phyloP scores from a whole-genome alignment of 2,329 filamentous ascomycete species.

The Colletotrichum lini region DNA sequence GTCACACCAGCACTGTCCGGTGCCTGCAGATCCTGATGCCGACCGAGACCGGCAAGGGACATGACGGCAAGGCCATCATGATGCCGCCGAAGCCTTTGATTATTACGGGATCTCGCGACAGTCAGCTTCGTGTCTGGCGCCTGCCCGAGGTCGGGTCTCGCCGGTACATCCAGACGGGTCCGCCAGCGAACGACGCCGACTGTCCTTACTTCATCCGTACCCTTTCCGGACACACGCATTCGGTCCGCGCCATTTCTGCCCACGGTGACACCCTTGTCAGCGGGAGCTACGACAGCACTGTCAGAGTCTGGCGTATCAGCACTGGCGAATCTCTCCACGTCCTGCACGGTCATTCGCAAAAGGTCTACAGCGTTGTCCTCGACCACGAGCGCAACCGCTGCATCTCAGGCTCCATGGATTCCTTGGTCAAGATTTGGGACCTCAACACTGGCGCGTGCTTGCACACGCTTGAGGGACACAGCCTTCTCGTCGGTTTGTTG shows the following conservation, averaged over 20 bases:
- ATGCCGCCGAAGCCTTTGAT: slow-evolving; percentile 96
- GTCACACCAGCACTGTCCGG: slow-evolving; percentile 96
- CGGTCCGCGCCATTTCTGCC: slow-evolving; percentile 94
- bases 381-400: slow-evolving; percentile 94
- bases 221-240: slow-evolving; percentile 89
- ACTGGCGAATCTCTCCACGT: slow-evolving; percentile 90
- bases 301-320: slow-evolving; percentile 97
- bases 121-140: slow-evolving; percentile 93
- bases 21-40: slow-evolving; percentile 96
- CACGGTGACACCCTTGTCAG: slow-evolving; percentile 97
- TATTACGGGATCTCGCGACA: slow-evolving; percentile 96
- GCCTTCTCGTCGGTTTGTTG: slow-evolving; percentile 89
- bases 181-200: slow-evolving; percentile 80
- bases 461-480: slow-evolving; percentile 93
- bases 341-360: slow-evolving; percentile 88
- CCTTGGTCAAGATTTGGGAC: slow-evolving; percentile 97
- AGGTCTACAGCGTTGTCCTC: slow-evolving; percentile 97
- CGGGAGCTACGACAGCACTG: slow-evolving; percentile 95
- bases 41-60: slow-evolving; percentile 78
- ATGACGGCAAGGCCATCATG: slow-evolving; percentile 83
- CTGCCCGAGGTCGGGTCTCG: slow-evolving; percentile 85
- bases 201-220: slow-evolving; percentile 96
- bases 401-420: slow-evolving; percentile 99
- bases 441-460: slow-evolving; percentile 87
- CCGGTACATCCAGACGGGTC: slow-evolving; percentile 83